phyloP scores from a whole-genome alignment of 306 rosid genomes.

The Heteromeles arbutifolia region DNA sequence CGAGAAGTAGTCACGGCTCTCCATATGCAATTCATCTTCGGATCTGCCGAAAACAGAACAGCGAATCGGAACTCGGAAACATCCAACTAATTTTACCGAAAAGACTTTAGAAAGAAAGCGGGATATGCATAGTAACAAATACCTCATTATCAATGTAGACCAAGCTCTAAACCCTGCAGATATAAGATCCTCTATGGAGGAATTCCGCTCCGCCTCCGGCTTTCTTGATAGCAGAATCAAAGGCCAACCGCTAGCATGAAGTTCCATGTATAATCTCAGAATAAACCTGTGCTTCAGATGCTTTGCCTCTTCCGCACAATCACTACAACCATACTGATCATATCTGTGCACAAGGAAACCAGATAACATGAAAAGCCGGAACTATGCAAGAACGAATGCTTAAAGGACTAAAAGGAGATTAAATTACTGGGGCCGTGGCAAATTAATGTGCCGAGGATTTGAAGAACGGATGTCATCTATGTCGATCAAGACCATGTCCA shows the following conservation, averaged over 20 bases:
- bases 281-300: constrained; percentile 39
- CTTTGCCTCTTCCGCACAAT: constrained; percentile 39
- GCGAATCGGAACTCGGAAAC: background rate
- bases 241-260: constrained; percentile 64
- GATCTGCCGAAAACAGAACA: constrained; percentile 32
- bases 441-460: constrained; percentile 8
- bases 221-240: constrained; percentile 58
- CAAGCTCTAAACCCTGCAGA: constrained; percentile 54
- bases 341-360: constrained; percentile 25
- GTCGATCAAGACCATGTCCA: constrained; percentile 61
- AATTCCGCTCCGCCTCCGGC: constrained; percentile 31
- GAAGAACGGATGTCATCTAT: constrained; percentile 54
- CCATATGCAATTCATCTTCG: constrained; percentile 41
- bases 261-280: constrained; percentile 41
- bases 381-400: background rate
- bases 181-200: constrained; percentile 42
- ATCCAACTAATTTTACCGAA: background rate
- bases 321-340: constrained; percentile 29
- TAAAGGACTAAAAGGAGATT: background rate
- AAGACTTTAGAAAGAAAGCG: background rate
- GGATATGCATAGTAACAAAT: background rate
- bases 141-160: constrained; percentile 79
- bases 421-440: constrained; percentile 34
- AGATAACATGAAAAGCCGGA: background rate
- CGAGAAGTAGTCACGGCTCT: constrained; percentile 39